phyloP scores from a whole-genome alignment of 2,329 filamentous ascomycete species.

The Fusarium decemcellulare region DNA sequence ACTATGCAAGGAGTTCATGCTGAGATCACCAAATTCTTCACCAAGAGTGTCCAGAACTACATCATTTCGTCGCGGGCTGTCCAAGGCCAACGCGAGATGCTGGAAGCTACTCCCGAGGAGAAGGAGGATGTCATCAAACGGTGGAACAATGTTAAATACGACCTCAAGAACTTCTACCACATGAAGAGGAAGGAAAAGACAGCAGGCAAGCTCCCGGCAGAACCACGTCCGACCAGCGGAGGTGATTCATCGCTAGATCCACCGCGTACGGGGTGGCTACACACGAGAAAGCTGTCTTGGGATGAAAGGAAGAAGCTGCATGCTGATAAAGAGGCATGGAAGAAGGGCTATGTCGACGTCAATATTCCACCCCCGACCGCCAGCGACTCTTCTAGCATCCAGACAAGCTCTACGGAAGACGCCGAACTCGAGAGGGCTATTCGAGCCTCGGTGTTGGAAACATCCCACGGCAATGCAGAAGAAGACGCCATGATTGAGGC shows the following conservation, averaged over 20 bases:
- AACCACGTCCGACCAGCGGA: constrained; percentile 23
- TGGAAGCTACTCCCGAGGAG: constrained; percentile 69
- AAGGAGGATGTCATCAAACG: constrained; percentile 73
- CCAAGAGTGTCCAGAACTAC: constrained; percentile 81
- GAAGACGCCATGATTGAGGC: constrained; percentile 81
- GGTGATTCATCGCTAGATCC: constrained; percentile 41
- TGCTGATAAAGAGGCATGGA: constrained; percentile 62
- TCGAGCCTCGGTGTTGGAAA: constrained; percentile 75
- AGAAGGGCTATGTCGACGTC: constrained; percentile 44
- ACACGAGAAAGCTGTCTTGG: constrained; percentile 62
- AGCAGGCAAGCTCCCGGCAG: constrained; percentile 51
- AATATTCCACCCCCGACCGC: constrained; percentile 21
- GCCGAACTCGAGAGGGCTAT: constrained; percentile 82
- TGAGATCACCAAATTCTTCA: constrained; percentile 79
- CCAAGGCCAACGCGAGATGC: constrained; percentile 80
- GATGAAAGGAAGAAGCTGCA: constrained; percentile 68
- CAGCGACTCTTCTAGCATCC: constrained; percentile 28
- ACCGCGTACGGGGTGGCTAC: constrained; percentile 62
- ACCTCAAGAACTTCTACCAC: constrained; percentile 73
- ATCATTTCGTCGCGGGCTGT: constrained; percentile 83
- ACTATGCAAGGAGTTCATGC: constrained; percentile 87
- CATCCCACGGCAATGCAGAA: constrained; percentile 76
- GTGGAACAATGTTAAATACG: constrained; percentile 74
- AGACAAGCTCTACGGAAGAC: constrained; percentile 54
- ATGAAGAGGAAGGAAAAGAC: constrained; percentile 63